A percentile compares a stretch with the other conserved stretches of the same genome.
Evolutionary conservation across 345 rosid species (phyloP).

Genomic region (Ceriops zippeliana): DNA sequence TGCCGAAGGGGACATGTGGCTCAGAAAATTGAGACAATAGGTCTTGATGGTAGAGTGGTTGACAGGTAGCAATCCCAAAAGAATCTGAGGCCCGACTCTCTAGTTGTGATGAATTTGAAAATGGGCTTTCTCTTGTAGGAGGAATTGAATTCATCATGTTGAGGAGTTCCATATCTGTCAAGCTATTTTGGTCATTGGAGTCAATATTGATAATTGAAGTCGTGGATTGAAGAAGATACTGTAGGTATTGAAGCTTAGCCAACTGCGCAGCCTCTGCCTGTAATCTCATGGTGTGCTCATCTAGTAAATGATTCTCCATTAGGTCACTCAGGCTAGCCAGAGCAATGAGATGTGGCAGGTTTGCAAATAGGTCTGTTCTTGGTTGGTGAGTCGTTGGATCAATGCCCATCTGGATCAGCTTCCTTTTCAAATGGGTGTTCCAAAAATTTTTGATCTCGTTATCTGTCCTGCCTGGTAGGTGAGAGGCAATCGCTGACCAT

Average conservation of each 20-base stretch:
- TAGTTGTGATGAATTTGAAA: slow-evolving; percentile 22
- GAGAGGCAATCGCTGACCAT: slow-evolving; percentile 71
- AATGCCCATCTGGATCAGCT: slow-evolving; percentile 75
- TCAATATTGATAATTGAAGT: slow-evolving; percentile 17
- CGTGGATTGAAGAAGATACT: slow-evolving; percentile 38
- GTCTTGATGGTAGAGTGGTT: slow-evolving; percentile 47
- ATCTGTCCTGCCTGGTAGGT: slow-evolving; percentile 60
- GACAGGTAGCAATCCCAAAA: slow-evolving; percentile 31
- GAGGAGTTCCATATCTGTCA: slow-evolving; percentile 36
- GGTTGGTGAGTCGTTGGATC: slow-evolving; percentile 83
- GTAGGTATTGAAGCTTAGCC: slow-evolving; percentile 49
- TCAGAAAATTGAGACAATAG: slow-evolving; percentile 37
- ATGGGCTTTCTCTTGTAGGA: slow-evolving; percentile 12
- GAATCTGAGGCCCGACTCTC: slow-evolving; percentile 24
- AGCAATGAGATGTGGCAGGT: slow-evolving; percentile 56
- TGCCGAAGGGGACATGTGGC: slow-evolving; percentile 47
- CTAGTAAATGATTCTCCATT: slow-evolving; percentile 33
- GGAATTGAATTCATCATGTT: slow-evolving; percentile 24
- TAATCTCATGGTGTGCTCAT: slow-evolving; percentile 46
- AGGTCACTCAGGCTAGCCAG: slow-evolving; percentile 48
- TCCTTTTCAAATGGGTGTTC: slow-evolving; percentile 72
- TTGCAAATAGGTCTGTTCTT: slow-evolving; percentile 56
- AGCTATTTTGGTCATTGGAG: slow-evolving; percentile 24
- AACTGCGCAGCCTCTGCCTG: slow-evolving; percentile 52
- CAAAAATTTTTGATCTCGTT: slow-evolving; percentile 68